Evolutionary conservation across 192 early-diverging fungal genomes (phyloP), one percentile per base, ranked within the genome.

Genomic region (Podila epigama): DNA sequence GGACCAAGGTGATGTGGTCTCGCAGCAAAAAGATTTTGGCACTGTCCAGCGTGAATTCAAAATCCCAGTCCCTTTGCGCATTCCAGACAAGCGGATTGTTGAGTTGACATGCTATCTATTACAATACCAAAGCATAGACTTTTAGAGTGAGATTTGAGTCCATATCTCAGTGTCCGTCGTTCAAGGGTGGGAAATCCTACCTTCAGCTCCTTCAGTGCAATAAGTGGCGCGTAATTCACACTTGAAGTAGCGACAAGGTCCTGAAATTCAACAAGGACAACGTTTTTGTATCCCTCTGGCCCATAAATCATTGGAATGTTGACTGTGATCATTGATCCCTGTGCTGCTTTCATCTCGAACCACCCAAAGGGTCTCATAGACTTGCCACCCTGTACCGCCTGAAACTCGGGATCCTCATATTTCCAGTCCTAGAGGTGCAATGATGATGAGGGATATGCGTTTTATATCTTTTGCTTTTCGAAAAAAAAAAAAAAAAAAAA

Each of bases 11-110:
- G 16, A 93, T 83, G 69, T 95, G 92, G 60, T 95, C 92, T 11
- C 90, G 82, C 7, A 95, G 75, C 10, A 93, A 54, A 66, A 84
- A 91, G n/a, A 90, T 73, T 42, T 81, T 66, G n/a, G 86, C 55
- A 0, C 77, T 61, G 2, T 66, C 68, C 31, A 90, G 36, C 16
- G 65, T 51, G 39, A 89, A 69, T 10, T 86, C 79, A 66, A 92
- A 86, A 10, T 82, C 80, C 93, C 93, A 94, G 16, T 69, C 70
- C n/a, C 93, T 80, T 33, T 68, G 69, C 4, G 69, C 82, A 73
- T 95, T 95, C 93, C 93, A 95, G 20, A 86, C 58, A 13, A 92
- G 50, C 1, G 93, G 93, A 50, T 72, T 85, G 18, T 84, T 81
- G 78, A 93, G 77, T 4, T 81, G 58, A 40, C 80, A 81, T 20